Evolutionary conservation across 768 basidiomycete genomes (phyloP).

Genomic region (Dendrothele bispora): DNA sequence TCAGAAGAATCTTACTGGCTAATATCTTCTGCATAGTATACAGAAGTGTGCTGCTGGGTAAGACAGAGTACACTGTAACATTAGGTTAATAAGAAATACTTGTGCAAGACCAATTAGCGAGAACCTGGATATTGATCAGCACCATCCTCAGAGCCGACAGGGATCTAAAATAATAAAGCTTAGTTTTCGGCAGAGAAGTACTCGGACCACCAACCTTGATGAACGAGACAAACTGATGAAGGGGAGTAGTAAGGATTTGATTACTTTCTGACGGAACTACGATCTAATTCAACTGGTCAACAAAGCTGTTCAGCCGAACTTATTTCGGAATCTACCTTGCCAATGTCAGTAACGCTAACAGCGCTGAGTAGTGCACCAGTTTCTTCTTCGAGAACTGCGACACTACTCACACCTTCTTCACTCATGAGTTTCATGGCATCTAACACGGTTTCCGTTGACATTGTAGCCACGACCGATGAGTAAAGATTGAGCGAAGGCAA

Average conservation of each 20-base stretch:
- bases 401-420: slow-evolving; percentile 80
- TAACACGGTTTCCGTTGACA: slow-evolving; percentile 61
- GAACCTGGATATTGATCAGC: slow-evolving; percentile 80
- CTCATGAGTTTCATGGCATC: slow-evolving; percentile 88
- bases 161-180: slow-evolving; percentile 45
- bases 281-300: slow-evolving; percentile 38
- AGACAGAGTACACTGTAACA: slow-evolving; percentile 69
- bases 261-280: slow-evolving; percentile 83
- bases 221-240: slow-evolving; percentile 66
- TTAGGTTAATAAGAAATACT: no score
- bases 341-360: slow-evolving; percentile 81
- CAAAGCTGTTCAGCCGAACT: background rate
- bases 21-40: slow-evolving; percentile 81
- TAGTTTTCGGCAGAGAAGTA: background rate
- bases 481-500: slow-evolving; percentile 69
- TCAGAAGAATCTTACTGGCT: slow-evolving; percentile 58
- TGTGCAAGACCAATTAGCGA: no score
- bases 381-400: slow-evolving; percentile 74
- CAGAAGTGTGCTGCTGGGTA: slow-evolving; percentile 58
- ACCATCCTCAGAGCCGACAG: slow-evolving; percentile 78
- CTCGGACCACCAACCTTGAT: slow-evolving; percentile 56
- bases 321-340: slow-evolving; percentile 61
- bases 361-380: slow-evolving; percentile 65
- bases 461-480: slow-evolving; percentile 60
- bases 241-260: slow-evolving; percentile 65